Evolutionary conservation across 2,329 filamentous ascomycete species (phyloP).

Genomic region (Pseudogymnoascus sp.): DNA sequence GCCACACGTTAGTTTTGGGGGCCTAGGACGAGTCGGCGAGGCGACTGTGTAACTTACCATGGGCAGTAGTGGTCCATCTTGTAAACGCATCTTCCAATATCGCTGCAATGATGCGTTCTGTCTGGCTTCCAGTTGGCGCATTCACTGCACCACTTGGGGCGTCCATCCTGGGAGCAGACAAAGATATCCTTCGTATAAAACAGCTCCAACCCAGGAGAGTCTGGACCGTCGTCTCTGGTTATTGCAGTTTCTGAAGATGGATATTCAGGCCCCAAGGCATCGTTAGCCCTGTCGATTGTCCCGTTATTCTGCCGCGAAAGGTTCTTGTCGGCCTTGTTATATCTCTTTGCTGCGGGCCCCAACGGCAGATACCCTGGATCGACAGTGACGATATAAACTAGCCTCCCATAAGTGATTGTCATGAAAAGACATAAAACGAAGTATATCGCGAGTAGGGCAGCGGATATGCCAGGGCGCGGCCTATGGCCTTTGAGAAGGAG

Average conservation of each 20-base stretch:
- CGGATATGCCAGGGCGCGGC: constrained; percentile 46
- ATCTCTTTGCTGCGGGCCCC: constrained; percentile 33
- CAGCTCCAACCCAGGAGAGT: constrained; percentile 60
- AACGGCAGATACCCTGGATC: constrained; percentile 70
- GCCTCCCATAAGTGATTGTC: constrained; percentile 61
- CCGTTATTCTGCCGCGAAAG: constrained; percentile 21
- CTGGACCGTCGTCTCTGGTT: constrained; percentile 35
- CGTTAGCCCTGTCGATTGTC: constrained; percentile 12
- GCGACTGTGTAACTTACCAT: constrained; percentile 41
- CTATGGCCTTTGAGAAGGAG: constrained; percentile 55
- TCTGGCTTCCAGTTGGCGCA: constrained; percentile 88
- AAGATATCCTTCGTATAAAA: constrained; percentile 83
- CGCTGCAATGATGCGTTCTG: constrained; percentile 77
- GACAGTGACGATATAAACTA: constrained; percentile 58
- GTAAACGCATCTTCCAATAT: constrained; percentile 70
- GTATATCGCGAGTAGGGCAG: constrained; percentile 65
- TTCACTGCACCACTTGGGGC: constrained; percentile 78
- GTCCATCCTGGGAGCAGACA: constrained; percentile 72
- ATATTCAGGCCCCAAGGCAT: neutral
- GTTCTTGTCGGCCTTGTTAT: constrained; percentile 23
- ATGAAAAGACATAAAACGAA: constrained; percentile 64
- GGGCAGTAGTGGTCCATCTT: constrained; percentile 98
- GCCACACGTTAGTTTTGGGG: neutral
- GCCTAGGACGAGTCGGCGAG: neutral
- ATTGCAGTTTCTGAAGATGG: constrained; percentile 20